phyloP scores from a whole-genome alignment of 352 stramenopile species.

The Phytophthora tubulina region DNA sequence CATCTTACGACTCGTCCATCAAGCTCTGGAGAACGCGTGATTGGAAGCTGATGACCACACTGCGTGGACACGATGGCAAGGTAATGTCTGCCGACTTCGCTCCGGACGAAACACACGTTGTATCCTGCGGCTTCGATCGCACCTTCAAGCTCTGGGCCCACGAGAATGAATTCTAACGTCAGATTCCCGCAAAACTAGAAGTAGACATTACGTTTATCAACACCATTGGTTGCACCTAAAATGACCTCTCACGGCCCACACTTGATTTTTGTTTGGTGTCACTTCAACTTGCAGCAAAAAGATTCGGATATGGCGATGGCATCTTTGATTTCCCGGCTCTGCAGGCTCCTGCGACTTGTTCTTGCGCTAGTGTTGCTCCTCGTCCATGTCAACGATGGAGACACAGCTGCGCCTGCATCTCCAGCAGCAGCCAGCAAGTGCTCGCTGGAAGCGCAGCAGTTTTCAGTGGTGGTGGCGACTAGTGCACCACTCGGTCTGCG shows the following conservation, averaged over 20 bases:
- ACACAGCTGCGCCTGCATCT: background rate
- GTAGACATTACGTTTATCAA: constrained; percentile 17
- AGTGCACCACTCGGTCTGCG: constrained; percentile 64
- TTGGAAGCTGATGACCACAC: constrained; percentile 90
- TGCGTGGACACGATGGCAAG: constrained; percentile 96
- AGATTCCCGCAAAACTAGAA: background rate
- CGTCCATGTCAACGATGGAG: constrained; percentile 2
- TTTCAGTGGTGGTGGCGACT: constrained; percentile 50
- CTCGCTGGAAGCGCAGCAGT: constrained; percentile 49
- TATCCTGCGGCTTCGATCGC: constrained; percentile 91
- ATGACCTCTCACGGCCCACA: constrained; percentile 11
- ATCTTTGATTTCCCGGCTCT: background rate
- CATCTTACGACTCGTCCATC: constrained; percentile 95
- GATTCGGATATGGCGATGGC: constrained; percentile 17
- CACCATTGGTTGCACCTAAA: background rate
- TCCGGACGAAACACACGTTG: constrained; percentile 88
- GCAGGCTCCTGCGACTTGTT: constrained; percentile 15
- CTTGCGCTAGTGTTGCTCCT: constrained; percentile 9
- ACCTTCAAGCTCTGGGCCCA: constrained; percentile 95
- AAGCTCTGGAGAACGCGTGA: constrained; percentile 96
- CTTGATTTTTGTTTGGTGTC: constrained; percentile 17
- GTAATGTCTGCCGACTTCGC: constrained; percentile 95
- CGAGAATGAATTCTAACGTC: constrained; percentile 87
- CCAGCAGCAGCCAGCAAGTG: constrained; percentile 10
- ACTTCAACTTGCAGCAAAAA: constrained; percentile 28